Base-by-base conservation (phyloP, 2,329 filamentous ascomycete species). In the Ophiosphaerella narmari region DNA sequence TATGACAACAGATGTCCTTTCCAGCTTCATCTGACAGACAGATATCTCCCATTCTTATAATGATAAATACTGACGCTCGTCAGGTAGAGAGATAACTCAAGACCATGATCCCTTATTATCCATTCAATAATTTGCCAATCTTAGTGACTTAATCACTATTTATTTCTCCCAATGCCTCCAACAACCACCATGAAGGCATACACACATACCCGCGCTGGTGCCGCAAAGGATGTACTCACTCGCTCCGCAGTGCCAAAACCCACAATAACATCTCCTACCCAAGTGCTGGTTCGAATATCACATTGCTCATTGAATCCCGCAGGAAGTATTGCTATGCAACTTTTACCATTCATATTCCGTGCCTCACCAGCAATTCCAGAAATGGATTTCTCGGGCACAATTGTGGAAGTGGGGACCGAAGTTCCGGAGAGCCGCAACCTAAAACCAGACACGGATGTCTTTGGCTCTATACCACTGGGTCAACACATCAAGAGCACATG, bases 271-370 rank as follows among this genome's bases (percentile, higher is more conserved):
- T 46, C 52, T 4, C 45, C 52, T 2, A 51, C 43, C 1, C 50
- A 62, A 24, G 42, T 62, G 11, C 41, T 50, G 8, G 39, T 66
- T 41, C 48, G 39, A 16, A 48, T 74, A 13, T 67, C 72, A 38
- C 75, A 77, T 48, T 71, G 65, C 5, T 72, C 71, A 7, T 72
- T 79, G 39, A 79, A 78, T 46, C 72, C 73, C 5, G 75, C 71
- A 39, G 68, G 65, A 21, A 70, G 73, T 32, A 71, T 77, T 39
- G 68, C 75, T 14, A 74, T 78, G 67, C 65, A 69, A n/a, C 63
- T 78, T 4, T 54, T 78, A 32, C 76, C 77, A 7, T 58, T 65
- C 8, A 52, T 75, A 21, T 55, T 76, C 16, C 71, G 76, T 43
- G 49, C 60, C 18, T 49, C 59, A 5, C 65, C 68, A 1, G 72